Percentiles rank a stretch among this genome's conserved stretches.
These are phyloP conservation scores for Pisolithus tinctorius DNA, from an alignment of 768 basidiomycete genomes.

Conservation along the genomic window DNA sequence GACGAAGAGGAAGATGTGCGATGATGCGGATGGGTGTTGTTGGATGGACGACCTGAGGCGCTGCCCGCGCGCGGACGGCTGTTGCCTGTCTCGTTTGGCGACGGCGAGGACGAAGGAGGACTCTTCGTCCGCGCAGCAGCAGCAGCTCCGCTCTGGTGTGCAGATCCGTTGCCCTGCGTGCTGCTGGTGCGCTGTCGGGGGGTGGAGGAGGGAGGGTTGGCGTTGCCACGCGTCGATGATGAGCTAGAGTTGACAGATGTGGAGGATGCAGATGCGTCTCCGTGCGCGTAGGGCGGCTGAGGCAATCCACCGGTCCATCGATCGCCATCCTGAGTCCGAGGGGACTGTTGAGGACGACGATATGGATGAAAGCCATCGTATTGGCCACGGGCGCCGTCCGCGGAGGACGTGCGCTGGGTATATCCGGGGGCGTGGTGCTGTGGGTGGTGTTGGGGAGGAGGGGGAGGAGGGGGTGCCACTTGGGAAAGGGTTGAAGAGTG, in stretches of 20 bases:
- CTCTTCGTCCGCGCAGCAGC: constrained; percentile 29
- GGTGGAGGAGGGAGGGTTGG: constrained; percentile 17
- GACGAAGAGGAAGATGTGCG: constrained; percentile 28
- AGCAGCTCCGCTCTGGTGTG: constrained; percentile 23
- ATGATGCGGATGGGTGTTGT: constrained; percentile 22
- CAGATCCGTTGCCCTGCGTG: constrained; percentile 46
- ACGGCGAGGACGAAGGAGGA: constrained; percentile 9
- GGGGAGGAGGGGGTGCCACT: constrained; percentile 66
- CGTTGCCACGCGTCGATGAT: constrained; percentile 23
- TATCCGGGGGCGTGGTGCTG: constrained; percentile 27
- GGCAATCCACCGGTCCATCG: constrained; percentile 46
- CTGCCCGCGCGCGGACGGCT: constrained; percentile 26
- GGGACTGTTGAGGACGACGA: constrained; percentile 51
- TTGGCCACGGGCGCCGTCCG: constrained; percentile 18
- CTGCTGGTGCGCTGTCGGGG: constrained; percentile 66
- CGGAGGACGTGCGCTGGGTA: constrained; percentile 32
- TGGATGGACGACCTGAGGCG: constrained; percentile 12
- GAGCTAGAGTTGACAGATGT: constrained; percentile 67
- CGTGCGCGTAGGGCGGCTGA: constrained; percentile 73
- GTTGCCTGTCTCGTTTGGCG: constrained; percentile 8
- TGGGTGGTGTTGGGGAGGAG: constrained; percentile 33
- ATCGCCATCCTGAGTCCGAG: constrained; percentile 31
- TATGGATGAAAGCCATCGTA: constrained; percentile 74
- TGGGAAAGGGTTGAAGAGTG: constrained; percentile 60
- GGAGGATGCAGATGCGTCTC: constrained; percentile 73